phyloP scores from a whole-genome alignment of 2,329 filamentous ascomycete genomes.

The Chaetothyriales sp. region DNA sequence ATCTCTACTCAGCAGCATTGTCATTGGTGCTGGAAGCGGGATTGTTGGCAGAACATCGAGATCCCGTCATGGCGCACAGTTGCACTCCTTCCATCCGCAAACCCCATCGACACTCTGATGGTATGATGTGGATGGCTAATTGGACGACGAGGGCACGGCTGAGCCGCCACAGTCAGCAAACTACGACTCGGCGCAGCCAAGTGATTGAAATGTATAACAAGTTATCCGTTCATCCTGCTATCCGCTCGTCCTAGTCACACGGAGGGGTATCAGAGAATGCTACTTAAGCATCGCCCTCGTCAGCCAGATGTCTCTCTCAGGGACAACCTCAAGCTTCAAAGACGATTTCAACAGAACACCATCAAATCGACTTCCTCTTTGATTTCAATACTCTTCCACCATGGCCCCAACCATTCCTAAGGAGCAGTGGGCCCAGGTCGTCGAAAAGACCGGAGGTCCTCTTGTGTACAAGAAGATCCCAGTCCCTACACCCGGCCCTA shows the following conservation, averaged over 20 bases:
- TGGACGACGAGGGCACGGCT: background rate
- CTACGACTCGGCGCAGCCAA: background rate
- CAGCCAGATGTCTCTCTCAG: background rate
- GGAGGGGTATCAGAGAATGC: background rate
- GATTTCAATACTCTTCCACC: background rate
- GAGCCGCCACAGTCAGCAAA: too few species aligned
- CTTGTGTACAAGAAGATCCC: slow-evolving; percentile 49
- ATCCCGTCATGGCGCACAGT: background rate
- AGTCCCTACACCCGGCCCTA: slow-evolving; percentile 65
- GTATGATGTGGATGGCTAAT: background rate
- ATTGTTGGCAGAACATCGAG: background rate
- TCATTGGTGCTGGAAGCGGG: background rate
- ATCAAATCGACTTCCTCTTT: background rate
- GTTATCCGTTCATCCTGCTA: background rate
- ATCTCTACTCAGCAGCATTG: background rate
- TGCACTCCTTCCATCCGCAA: background rate
- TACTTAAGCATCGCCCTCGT: background rate
- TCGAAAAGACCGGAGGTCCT: slow-evolving; percentile 66
- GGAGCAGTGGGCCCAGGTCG: slow-evolving; percentile 83
- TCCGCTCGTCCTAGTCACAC: background rate
- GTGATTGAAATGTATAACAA: background rate
- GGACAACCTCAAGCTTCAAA: background rate
- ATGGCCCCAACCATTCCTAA: slow-evolving; percentile 48
- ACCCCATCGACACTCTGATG: background rate
- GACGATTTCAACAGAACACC: background rate